Evolutionary conservation across 805 yeast genomes (phyloP), one percentile per base, ranked within the genome.

Genomic region (Teunomyces funiuensis): DNA sequence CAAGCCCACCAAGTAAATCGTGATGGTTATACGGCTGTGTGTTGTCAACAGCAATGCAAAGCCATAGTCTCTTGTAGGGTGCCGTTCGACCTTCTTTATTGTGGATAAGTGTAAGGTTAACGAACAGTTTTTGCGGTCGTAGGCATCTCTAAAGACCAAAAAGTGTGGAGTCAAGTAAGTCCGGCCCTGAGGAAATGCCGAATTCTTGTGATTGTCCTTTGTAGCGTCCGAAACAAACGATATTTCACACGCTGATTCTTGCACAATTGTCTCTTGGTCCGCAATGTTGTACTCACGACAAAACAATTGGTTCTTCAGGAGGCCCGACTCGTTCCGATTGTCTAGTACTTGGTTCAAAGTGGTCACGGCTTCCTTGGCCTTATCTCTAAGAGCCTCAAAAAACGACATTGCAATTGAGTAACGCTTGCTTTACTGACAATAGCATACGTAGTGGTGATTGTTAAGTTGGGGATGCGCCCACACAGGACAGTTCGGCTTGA

Each of bases 81-180:
- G 74, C 40, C 97, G 73, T 58, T 91, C 97, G 13, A 93, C 95
- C 46, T 88, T 82, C 54, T 85, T 82, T 28, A 93, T 66, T 1
- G 96, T 79, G 1, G 90, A 79, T 30, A 93, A 64, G 46, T 91
- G 93, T 20, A 91, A 52, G 3, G 74, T 74, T 54, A 91, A 77
- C 5, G 79, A 74, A 57, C 93, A 85, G 33, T 81, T 76, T 41
- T 80, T 73, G 36, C 74, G 73, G 52, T 88, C 95, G 51, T 79
- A 80, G 5, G 78, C 74, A 51, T 87, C 88, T 44, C 79, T 73
- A 55, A 90, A 91, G 16, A 86, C 78, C 27, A 93, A 58, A 56
- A 80, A 93, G 49, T 84, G 86, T 41, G 80, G 80, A 1, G 96
- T 85, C 33, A 93, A 60, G 50, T 69, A 83, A n/a, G 90, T 52